Evolutionary conservation across 2,329 filamentous ascomycete genomes (phyloP), one percentile per base, ranked within the genome.

Genomic region (Fusarium sp.): DNA sequence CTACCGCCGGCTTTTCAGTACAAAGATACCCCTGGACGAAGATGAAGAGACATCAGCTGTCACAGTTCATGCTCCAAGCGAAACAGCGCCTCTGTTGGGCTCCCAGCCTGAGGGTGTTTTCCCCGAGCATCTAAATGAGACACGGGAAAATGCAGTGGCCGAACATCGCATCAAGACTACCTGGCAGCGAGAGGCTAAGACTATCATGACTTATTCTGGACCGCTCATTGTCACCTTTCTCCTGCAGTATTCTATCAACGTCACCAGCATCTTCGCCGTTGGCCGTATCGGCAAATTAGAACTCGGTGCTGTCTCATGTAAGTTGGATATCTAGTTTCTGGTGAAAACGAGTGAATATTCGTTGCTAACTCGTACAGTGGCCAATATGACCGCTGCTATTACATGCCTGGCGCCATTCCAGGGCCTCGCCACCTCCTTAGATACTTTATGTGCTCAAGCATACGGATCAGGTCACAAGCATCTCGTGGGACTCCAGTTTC

Each of bases 371-470:
- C 13, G 1, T 35, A 22, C 47, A 75, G 74, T 81, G 68, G 78
- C 79, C 60, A 88, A 88, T 70, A 94, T 94, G 91, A 91, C 90
- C 2, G 89, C 89, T 26, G 92, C 88, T 64, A 93, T 95, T 67
- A 91, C 86, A 12, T 91, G 90, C 55, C 89, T 91, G 70, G 90
- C 89, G 1, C 87, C 91, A 13, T 90, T 91, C 72, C 90, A 93
- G 72, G 91, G 93, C n/a, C 83, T 98, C 12, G 90, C 93, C 1
- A 98, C 94, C 5, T 92, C 90, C 64, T 81, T 98, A 34, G 94
- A 98, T 76, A 98, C 94, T 0, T 86, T 98, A 3, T 97, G 94
- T 75, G 87, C 94, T 0, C 94, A 98, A 76, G 94, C 95, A 1
- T 98, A 96, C 73, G 94, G 95, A 3, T 96, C 91, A 1, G 94